Evolutionary conservation across 345 rosid genomes (phyloP), one percentile per base, ranked within the genome.

Genomic region (Jatropha curcas): DNA sequence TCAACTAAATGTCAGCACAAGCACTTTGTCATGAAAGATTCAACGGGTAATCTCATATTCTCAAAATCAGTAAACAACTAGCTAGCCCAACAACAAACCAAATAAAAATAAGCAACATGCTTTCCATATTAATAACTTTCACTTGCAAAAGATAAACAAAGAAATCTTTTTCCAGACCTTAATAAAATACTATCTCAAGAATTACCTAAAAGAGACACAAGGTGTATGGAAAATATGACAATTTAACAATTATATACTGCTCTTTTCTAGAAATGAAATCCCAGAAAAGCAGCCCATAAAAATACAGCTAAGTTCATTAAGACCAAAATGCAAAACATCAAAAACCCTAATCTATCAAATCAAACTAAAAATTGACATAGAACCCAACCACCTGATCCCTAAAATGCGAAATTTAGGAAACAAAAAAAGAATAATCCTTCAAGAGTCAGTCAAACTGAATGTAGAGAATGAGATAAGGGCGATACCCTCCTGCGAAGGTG

Each of bases 401-500:
- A 28, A 46, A 11, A 12, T 46, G 53, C 3, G 35, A 46, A 46
- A 19, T 46, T 25, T 4, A 66, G n/a, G n/a, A 2, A 48, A 2
- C 34, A 59, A 59, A 19, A 30, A 59, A 27, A 16, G 9, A 16
- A 59, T 27, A 30, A 30, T 48, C 53, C 53, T 3, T 1, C n/a
- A 7, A 16, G 17, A 48, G 4, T 17, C n/a, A 48, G 19, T 13
- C 7, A 45, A 46, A 27, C 19, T 28, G 35, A 27, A 24, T 25
- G 1, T 56, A 22, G 25, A 27, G 48, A 48, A 62, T 8, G 41
- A 20, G 20, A 73, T 20, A 31, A 22, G 41, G 39, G 31, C 35
- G 9, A 34, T 71, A 82, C 83, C 76, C 81, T 68, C 58, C 85
- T 58, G 72, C 70, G 68, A 50, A 74, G 83, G 34, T 79, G 81